Percentiles rank a stretch among this genome's conserved stretches.
Conservation (phyloP, 371 early-diverging fungal species). For the Gilbertella persicaria region DNA sequence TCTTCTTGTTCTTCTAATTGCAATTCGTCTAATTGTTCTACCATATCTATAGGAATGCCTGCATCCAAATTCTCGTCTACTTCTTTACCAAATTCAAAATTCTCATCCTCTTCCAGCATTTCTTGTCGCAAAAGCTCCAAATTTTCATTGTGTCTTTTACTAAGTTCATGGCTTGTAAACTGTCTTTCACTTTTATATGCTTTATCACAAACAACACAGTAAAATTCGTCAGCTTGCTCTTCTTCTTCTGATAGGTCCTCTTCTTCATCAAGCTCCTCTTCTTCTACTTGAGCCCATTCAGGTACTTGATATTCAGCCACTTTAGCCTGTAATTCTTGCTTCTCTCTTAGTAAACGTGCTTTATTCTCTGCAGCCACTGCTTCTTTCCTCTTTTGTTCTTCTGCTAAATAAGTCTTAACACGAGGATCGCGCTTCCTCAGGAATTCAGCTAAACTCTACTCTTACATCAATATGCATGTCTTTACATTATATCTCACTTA, state of each 20-base stretch:
- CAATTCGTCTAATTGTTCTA: slow-evolving; percentile 2
- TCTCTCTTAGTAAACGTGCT: slow-evolving; percentile 52
- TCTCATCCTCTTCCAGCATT: slow-evolving; percentile 64
- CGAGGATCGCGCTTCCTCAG: slow-evolving; percentile 83
- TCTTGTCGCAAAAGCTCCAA: slow-evolving; percentile 65
- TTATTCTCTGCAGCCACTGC: slow-evolving; percentile 57
- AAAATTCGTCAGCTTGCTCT: slow-evolving; percentile 48
- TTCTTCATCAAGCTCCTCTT: slow-evolving; percentile 11
- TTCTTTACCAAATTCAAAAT: slow-evolving; percentile 36
- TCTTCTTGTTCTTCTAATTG: slow-evolving; percentile 5
- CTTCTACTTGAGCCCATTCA: slow-evolving; percentile 65
- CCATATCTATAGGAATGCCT: slow-evolving; percentile 1
- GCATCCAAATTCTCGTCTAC: slow-evolving; percentile 1
- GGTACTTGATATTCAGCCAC: slow-evolving; percentile 58
- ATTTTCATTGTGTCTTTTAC: slow-evolving; percentile 74
- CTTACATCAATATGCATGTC: no score
- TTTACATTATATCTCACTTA: slow-evolving; percentile 29
- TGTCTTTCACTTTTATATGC: slow-evolving; percentile 76
- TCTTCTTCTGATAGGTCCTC: slow-evolving; percentile 41
- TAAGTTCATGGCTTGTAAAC: slow-evolving; percentile 74
- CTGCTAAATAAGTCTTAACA: slow-evolving; percentile 56
- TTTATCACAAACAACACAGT: slow-evolving; percentile 85
- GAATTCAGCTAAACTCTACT: slow-evolving; percentile 53
- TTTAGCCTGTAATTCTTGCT: slow-evolving; percentile 51
- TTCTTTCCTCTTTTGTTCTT: slow-evolving; percentile 52